A percentile compares a stretch with the other conserved stretches of the same genome.
phyloP scores from a whole-genome alignment of 441 rosid genomes.

The Daphne laureola region DNA sequence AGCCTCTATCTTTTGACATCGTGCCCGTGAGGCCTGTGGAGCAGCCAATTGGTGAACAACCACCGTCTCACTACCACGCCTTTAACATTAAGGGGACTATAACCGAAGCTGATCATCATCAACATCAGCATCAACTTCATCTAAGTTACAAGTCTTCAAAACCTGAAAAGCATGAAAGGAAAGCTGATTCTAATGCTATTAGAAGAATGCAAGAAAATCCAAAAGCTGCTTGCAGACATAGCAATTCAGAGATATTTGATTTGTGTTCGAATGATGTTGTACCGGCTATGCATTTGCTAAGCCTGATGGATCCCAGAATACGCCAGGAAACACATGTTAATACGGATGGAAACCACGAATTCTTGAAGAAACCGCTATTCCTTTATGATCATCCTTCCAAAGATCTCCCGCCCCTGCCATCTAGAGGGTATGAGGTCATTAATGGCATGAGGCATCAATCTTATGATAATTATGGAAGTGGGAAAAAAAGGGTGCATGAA shows the following conservation, averaged over 20 bases:
- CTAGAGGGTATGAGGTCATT: conserved; percentile 32
- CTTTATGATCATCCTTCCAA: conserved; percentile 36
- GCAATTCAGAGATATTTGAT: conserved; percentile 34
- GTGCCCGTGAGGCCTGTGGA: conserved; percentile 26
- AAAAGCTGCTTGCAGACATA: conserved; percentile 32
- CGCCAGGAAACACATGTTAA: conserved; percentile 38
- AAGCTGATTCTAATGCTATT: conserved; percentile 36
- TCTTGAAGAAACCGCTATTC: conserved; percentile 39
- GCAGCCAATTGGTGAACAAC: conserved; percentile 24
- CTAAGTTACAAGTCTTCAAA: conserved; percentile 31
- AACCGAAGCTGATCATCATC: conserved; percentile 25
- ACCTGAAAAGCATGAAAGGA: conserved; percentile 37
- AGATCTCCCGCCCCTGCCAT: conserved; percentile 32
- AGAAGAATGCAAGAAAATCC: conserved; percentile 31
- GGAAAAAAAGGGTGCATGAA: conserved; percentile 28
- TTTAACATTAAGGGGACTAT: conserved; percentile 21
- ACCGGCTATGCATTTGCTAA: conserved; percentile 85
- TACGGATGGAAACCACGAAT: conserved; percentile 36
- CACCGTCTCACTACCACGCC: conserved; percentile 25
- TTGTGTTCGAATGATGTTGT: conserved; percentile 64
- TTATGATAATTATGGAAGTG: conserved; percentile 28
- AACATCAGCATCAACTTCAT: conserved; percentile 28
- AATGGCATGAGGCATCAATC: conserved; percentile 27
- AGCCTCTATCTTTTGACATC: conserved; percentile 16
- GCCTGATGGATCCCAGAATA: conserved; percentile 82